Conservation (phyloP, 345 rosid species). For the Eucalyptus regnans region DNA sequence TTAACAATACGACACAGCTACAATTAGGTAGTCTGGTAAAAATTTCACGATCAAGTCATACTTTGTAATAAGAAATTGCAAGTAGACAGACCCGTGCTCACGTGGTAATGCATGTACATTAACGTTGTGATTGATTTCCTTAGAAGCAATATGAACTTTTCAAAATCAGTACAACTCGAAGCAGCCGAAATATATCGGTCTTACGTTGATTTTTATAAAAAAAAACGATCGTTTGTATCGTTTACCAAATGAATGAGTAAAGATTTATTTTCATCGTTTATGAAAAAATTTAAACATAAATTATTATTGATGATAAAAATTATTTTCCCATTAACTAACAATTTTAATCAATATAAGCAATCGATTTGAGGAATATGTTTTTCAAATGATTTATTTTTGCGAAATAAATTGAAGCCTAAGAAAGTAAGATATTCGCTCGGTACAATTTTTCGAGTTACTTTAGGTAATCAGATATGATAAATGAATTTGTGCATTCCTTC, state of each 20-base stretch:
- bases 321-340: no score
- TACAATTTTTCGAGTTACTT: neutral
- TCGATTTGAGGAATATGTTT: no score
- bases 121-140: neutral
- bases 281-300: no score
- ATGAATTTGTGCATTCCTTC: neutral
- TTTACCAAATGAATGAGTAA: no score
- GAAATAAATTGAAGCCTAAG: no score
- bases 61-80: neutral
- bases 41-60: neutral
- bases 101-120: neutral
- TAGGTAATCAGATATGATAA: neutral
- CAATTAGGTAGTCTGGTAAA: neutral
- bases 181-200: fast-evolving
- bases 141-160: neutral
- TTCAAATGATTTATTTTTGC: no score
- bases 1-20: neutral
- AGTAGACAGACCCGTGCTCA: neutral
- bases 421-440: neutral
- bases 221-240: no score
- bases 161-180: neutral
- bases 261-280: no score
- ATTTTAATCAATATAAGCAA: no score
- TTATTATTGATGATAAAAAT: no score
- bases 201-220: no score